phyloP scores from a whole-genome alignment of 352 stramenopile species.

The Globisporangium paroecandrum region DNA sequence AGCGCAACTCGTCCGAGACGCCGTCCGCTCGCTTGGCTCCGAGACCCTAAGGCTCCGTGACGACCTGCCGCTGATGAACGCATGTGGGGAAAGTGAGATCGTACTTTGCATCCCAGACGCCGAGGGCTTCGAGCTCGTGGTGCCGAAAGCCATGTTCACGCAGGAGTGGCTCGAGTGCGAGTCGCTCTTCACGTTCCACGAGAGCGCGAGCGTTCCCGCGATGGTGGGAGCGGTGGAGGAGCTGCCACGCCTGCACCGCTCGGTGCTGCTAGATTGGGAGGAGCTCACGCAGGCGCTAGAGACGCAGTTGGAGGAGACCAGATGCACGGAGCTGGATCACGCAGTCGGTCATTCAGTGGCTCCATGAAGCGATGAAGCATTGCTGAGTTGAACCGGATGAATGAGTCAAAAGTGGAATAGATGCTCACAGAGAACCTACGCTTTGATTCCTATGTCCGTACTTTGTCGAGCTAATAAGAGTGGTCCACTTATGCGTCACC shows the following conservation, averaged over 20 bases:
- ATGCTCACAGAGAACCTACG: background rate
- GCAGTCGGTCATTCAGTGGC: background rate
- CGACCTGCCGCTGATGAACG: slow-evolving; percentile 12
- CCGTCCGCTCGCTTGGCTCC: slow-evolving; percentile 2
- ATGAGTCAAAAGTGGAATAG: background rate
- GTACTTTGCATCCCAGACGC: slow-evolving; percentile 20
- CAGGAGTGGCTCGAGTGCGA: slow-evolving; percentile 21
- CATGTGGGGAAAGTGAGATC: slow-evolving; percentile 13
- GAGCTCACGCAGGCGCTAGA: slow-evolving; percentile 6
- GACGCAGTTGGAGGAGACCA: slow-evolving; percentile 2
- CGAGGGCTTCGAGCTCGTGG: slow-evolving; percentile 18
- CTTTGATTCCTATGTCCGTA: background rate
- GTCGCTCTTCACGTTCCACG: slow-evolving; percentile 19
- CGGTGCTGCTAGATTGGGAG: slow-evolving; percentile 7
- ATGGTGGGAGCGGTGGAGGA: slow-evolving; percentile 17
- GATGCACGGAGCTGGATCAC: slow-evolving; percentile 7
- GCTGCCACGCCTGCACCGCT: slow-evolving; percentile 6
- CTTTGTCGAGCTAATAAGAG: background rate
- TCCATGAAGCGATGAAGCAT: background rate
- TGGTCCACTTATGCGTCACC: slow-evolving; percentile 4
- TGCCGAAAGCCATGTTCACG: slow-evolving; percentile 20
- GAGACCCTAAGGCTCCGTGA: background rate
- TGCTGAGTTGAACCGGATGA: background rate
- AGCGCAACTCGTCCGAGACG: slow-evolving; percentile 12
- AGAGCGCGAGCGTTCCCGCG: slow-evolving; percentile 10